Conservation (phyloP, 2,329 filamentous ascomycete genomes). For the Amauroascus niger region DNA sequence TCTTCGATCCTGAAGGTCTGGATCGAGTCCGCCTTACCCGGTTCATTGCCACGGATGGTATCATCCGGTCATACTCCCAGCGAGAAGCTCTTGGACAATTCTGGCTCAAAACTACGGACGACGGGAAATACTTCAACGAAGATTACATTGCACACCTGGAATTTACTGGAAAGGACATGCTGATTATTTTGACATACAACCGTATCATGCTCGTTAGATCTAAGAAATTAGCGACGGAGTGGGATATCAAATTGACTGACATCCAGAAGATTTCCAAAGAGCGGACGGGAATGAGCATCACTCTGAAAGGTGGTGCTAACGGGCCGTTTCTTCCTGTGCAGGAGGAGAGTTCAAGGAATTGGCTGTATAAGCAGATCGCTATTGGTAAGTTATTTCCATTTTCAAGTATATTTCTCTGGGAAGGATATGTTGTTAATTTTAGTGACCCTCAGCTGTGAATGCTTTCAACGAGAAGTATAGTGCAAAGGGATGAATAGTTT, state of each 20-base stretch:
- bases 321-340: slow-evolving; percentile 89
- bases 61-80: slow-evolving; percentile 88
- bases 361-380: slow-evolving; percentile 57
- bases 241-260: slow-evolving; percentile 93
- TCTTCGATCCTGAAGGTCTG: slow-evolving; percentile 89
- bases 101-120: slow-evolving; percentile 97
- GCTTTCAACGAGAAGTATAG: slow-evolving; percentile 60
- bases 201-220: slow-evolving; percentile 85
- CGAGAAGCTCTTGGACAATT: slow-evolving; percentile 93
- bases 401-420: neutral
- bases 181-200: slow-evolving; percentile 78
- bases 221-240: slow-evolving; percentile 76
- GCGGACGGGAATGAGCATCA: slow-evolving; percentile 81
- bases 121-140: slow-evolving; percentile 96
- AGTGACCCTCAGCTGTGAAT: slow-evolving; percentile 44
- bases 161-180: slow-evolving; percentile 75
- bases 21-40: slow-evolving; percentile 89
- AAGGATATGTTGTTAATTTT: neutral
- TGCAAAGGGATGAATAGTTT: slow-evolving; percentile 43
- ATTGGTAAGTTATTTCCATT: slow-evolving; percentile 37
- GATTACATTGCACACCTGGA: slow-evolving; percentile 95
- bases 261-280: slow-evolving; percentile 97
- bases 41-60: slow-evolving; percentile 83
- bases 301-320: slow-evolving; percentile 79
- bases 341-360: slow-evolving; percentile 67